A percentile compares a stretch with the other conserved stretches of the same genome.
phyloP scores from a whole-genome alignment of 768 basidiomycete genomes.

The Rickenella mellea region DNA sequence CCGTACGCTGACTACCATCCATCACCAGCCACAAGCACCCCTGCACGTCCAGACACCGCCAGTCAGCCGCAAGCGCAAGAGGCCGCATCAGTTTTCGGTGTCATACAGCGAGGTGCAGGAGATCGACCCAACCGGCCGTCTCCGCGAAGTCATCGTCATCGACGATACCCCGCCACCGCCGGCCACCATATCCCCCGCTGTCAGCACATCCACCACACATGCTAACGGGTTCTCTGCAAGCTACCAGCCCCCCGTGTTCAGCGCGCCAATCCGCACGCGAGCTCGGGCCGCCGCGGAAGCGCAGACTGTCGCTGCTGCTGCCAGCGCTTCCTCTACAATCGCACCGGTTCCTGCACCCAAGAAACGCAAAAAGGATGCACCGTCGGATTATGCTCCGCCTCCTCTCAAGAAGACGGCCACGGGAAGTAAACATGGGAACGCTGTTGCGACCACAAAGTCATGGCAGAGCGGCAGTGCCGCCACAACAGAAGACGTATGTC shows the following conservation, averaged over 20 bases:
- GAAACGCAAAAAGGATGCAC: slow-evolving; percentile 75
- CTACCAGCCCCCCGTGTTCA: slow-evolving; percentile 68
- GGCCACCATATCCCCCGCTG: slow-evolving; percentile 59
- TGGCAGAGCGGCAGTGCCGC: slow-evolving; percentile 61
- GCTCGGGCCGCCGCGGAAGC: slow-evolving; percentile 84
- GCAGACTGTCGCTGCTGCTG: slow-evolving; percentile 58
- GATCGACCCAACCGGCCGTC: slow-evolving; percentile 65
- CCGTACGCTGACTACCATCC: too few relatives aligned
- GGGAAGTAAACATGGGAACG: slow-evolving; percentile 40
- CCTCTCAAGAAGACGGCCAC: slow-evolving; percentile 50
- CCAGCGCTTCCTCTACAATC: slow-evolving; percentile 43
- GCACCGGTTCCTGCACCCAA: slow-evolving; percentile 65
- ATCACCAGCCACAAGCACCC: too few relatives aligned
- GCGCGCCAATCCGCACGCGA: slow-evolving; percentile 73
- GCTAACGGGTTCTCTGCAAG: slow-evolving; percentile 66
- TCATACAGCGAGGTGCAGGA: slow-evolving; percentile 86
- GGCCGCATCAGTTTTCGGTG: slow-evolving; percentile 71
- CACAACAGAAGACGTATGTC: slow-evolving; percentile 59
- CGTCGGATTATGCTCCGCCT: slow-evolving; percentile 48
- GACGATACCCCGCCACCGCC: slow-evolving; percentile 85
- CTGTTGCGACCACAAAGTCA: slow-evolving; percentile 44
- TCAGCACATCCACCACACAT: slow-evolving; percentile 37
- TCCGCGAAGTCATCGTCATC: slow-evolving; percentile 85
- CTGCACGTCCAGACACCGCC: slow-evolving; percentile 63
- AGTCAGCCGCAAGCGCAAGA: slow-evolving; percentile 68